phyloP scores from a whole-genome alignment of 208 protist genomes.

The Crithidia brevicula region DNA sequence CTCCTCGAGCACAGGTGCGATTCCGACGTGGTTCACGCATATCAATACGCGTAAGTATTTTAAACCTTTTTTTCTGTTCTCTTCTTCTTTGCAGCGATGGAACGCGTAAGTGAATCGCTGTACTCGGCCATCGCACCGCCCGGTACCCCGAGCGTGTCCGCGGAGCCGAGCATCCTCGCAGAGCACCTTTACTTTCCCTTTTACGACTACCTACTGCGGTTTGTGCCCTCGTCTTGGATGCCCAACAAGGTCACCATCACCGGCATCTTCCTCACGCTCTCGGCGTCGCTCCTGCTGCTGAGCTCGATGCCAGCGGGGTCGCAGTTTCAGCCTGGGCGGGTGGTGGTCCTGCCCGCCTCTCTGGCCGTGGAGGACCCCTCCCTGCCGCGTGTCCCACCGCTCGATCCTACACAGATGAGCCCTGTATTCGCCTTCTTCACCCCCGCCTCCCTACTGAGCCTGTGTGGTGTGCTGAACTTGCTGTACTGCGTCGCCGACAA shows the following conservation, averaged over 20 bases:
- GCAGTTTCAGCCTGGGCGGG: slow-evolving; percentile 59
- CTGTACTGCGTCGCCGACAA: slow-evolving; percentile 92
- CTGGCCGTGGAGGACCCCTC: slow-evolving; percentile 32
- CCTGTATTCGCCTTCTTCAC: slow-evolving; percentile 48
- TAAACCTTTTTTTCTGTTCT: neutral
- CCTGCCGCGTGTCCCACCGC: slow-evolving; percentile 30
- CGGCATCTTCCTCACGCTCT: slow-evolving; percentile 72
- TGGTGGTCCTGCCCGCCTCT: slow-evolving; percentile 51
- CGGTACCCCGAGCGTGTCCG: slow-evolving; percentile 35
- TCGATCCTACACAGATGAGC: slow-evolving; percentile 39
- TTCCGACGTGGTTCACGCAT: no score
- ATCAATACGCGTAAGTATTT: neutral
- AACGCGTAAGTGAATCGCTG: neutral
- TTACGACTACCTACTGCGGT: slow-evolving; percentile 75
- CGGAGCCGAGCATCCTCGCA: slow-evolving; percentile 68
- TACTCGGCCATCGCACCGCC: slow-evolving; percentile 44
- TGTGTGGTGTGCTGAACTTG: slow-evolving; percentile 79
- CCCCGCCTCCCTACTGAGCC: slow-evolving; percentile 44
- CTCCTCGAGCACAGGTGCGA: no score
- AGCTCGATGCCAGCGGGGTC: slow-evolving; percentile 61
- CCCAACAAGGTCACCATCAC: slow-evolving; percentile 86
- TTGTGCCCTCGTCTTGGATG: slow-evolving; percentile 64
- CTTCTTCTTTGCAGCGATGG: neutral
- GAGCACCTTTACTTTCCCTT: slow-evolving; percentile 84
- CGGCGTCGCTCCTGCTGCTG: slow-evolving; percentile 80